Evolutionary conservation across 768 basidiomycete genomes (phyloP), one percentile per base, ranked within the genome.

Genomic region (Suillus lakei): DNA sequence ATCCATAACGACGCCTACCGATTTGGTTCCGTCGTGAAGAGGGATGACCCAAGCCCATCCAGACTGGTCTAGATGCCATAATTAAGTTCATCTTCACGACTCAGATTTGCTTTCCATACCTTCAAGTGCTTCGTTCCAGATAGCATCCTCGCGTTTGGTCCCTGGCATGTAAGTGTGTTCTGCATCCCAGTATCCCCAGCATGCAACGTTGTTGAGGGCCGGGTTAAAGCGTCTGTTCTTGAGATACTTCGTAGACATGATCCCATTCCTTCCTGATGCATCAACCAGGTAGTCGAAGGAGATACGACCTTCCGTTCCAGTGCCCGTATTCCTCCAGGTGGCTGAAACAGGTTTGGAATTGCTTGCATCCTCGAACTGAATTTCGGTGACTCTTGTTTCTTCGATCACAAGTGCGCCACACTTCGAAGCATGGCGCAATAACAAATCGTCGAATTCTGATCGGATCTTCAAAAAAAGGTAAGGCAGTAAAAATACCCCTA

Each of bases 21-120:
- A 87, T 2, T 81, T 82, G 38, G 81, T 76, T 23, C 80, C 82
- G 44, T 81, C 78, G 66, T 82, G 78, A 16, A 86, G 78, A 2
- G 85, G 85, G 54, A 87, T 87, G 65, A 84, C 84, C 85, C 85
- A 86, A 21, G 78, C 80, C 85, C 85, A 86, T 7, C 85, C 85
- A 28, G 80, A 79, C 67, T 85, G 83, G 51, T 85, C 85, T n/a
- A n/a, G n/a, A n/a, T 84, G 38, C 8, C 38, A 4, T 9, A 28
- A 13, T 28, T 53, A 23, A 28, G 34, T 15, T 38, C 4, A 9
- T 18, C 21, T 4, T 60, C 5, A 10, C 4, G 15, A 30, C 60
- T 41, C 18, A 4, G 8, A 13, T 4, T 48, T 48, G 2, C 34
- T 23, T 23, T 9, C 12, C 68, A 38, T 62, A 74, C 74, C 73